phyloP scores from a whole-genome alignment of 345 rosid species.

The Pseudoturritis turrita region DNA sequence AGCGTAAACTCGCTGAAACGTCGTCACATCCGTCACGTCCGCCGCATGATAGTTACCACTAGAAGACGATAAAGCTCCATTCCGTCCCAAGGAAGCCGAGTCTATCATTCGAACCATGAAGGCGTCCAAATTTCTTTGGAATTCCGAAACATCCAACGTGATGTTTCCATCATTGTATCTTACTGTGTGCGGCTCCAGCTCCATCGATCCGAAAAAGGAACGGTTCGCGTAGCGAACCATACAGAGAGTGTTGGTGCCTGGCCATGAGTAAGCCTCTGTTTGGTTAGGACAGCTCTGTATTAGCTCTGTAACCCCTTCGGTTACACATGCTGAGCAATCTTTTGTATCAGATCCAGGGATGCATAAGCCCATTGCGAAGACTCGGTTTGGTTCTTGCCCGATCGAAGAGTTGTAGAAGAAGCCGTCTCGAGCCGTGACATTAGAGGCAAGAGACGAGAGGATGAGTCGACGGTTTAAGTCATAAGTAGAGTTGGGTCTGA shows the following conservation, averaged over 20 bases:
- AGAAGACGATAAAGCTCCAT: neutral
- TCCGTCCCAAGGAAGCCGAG: neutral
- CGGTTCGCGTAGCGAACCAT: constrained; percentile 34
- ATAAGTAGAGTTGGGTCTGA: constrained; percentile 2
- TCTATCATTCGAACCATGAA: neutral
- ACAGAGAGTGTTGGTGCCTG: constrained; percentile 26
- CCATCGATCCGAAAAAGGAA: neutral
- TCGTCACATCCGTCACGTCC: neutral
- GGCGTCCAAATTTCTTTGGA: constrained; percentile 27
- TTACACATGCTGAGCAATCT: constrained; percentile 33
- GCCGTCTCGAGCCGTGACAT: constrained; percentile 4
- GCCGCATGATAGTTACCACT: constrained; percentile 31
- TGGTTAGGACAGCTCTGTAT: constrained; percentile 20
- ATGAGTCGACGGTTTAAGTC: constrained; percentile 20
- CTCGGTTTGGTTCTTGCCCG: constrained; percentile 7
- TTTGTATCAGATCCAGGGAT: constrained; percentile 12
- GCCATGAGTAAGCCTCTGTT: constrained; percentile 25
- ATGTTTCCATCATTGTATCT: neutral
- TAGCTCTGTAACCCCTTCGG: neutral
- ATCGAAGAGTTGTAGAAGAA: too few relatives aligned
- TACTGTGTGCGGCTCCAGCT: neutral
- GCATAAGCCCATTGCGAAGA: constrained; percentile 31
- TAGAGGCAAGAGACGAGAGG: constrained; percentile 21
- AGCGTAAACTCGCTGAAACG: constrained; percentile 28
- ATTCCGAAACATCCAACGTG: neutral